Conservation (phyloP, 108 stramenopile species). For the Skeletonema potamos region DNA sequence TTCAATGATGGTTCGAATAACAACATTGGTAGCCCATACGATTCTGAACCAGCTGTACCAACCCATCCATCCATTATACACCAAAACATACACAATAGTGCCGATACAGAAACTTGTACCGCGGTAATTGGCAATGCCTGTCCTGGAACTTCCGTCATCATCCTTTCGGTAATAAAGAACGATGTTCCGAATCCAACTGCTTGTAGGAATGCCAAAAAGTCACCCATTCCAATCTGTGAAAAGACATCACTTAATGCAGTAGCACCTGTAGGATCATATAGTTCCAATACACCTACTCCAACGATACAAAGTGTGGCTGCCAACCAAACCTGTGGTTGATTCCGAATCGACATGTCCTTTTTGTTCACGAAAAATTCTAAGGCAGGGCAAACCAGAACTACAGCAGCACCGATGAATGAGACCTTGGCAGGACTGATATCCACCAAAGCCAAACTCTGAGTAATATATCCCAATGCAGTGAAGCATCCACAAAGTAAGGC, state of each 20-base stretch:
- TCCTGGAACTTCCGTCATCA: conserved; percentile 54
- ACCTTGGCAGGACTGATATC: conserved; percentile 58
- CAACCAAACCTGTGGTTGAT: conserved; percentile 67
- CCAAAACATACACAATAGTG: conserved; percentile 57
- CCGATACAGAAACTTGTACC: conserved; percentile 52
- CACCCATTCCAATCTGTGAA: conserved; percentile 44
- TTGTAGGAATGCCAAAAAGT: conserved; percentile 56
- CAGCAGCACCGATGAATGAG: conserved; percentile 58
- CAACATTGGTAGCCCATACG: conserved; percentile 48
- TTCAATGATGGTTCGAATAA: conserved; percentile 41
- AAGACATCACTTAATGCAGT: conserved; percentile 15
- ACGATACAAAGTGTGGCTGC: conserved; percentile 54
- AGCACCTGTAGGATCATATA: conserved; percentile 30
- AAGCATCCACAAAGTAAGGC: conserved; percentile 59
- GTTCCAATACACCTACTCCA: conserved; percentile 67
- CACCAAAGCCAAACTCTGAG: conserved; percentile 62
- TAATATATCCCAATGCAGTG: conserved; percentile 58
- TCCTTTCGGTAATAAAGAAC: conserved; percentile 57
- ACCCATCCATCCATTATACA: conserved; percentile 49
- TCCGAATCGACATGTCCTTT: conserved; percentile 47
- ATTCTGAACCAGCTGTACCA: conserved; percentile 24
- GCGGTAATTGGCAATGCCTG: conserved; percentile 70
- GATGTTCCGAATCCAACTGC: conserved; percentile 66
- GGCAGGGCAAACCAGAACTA: conserved; percentile 63
- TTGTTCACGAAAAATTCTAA: conserved; percentile 51